These are phyloP conservation scores for Tolypocladium tundrense DNA, from an alignment of 2,329 filamentous ascomycete genomes.

Conservation along the genomic window DNA sequence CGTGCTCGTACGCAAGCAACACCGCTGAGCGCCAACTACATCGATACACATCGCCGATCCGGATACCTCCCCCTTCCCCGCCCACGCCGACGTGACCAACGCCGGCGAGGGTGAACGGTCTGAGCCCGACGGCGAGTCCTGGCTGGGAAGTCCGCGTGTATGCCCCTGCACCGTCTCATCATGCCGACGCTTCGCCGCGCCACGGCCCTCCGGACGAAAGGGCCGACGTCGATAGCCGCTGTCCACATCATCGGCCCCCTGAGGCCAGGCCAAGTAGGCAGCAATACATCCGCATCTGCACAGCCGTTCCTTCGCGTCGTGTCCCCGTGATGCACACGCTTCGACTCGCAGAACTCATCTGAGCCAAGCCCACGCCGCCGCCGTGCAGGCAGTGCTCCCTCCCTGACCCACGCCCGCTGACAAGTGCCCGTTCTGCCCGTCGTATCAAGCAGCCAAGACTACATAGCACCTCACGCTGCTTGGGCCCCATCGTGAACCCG, in stretches of 20 bases:
- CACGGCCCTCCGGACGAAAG: background rate
- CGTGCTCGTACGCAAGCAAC: background rate
- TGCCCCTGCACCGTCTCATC: background rate
- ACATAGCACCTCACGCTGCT: background rate
- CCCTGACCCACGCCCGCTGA: background rate
- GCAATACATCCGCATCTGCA: background rate
- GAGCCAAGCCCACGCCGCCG: background rate
- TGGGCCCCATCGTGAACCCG: background rate
- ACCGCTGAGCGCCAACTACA: background rate
- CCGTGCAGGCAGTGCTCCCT: background rate
- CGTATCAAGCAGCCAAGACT: background rate
- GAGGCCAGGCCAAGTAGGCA: background rate
- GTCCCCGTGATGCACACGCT: background rate
- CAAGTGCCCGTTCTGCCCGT: background rate
- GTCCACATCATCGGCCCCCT: background rate
- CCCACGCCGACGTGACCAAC: background rate
- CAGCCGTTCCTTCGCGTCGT: background rate
- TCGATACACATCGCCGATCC: background rate
- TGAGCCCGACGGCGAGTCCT: background rate
- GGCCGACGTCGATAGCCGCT: background rate
- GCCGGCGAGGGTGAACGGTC: background rate
- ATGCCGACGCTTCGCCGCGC: background rate
- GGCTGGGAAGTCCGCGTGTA: constrained; percentile 22
- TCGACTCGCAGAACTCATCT: background rate
- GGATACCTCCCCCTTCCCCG: background rate